Evolutionary conservation across 1,284 basidiomycete species (phyloP).

Genomic region (Xerocomus amazonicus): DNA sequence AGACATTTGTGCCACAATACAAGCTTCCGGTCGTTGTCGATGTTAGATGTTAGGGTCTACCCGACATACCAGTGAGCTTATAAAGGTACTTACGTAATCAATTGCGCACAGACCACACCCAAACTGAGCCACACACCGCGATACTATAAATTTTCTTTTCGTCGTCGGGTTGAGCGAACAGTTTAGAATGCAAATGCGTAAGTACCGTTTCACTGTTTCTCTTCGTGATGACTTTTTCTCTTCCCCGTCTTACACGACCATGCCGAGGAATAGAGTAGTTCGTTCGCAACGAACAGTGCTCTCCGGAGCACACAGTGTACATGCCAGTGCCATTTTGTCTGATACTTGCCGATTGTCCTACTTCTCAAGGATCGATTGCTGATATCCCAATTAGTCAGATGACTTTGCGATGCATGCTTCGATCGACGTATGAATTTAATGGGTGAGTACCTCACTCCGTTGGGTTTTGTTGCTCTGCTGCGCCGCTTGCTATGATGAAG

Average conservation of each 20-base stretch:
- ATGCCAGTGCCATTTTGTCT: slow-evolving; percentile 83
- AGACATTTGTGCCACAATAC: slow-evolving; percentile 19
- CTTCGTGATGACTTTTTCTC: slow-evolving; percentile 70
- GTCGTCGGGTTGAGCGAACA: background rate
- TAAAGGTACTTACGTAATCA: slow-evolving; percentile 27
- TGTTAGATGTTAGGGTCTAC: slow-evolving; percentile 20
- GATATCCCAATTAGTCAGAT: slow-evolving; percentile 8
- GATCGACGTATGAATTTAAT: background rate
- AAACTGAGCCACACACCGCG: slow-evolving; percentile 27
- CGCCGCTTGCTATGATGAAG: slow-evolving; percentile 51
- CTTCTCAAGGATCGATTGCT: slow-evolving; percentile 8
- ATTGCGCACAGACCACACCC: slow-evolving; percentile 30
- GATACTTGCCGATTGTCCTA: slow-evolving; percentile 33
- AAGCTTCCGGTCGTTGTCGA: slow-evolving; percentile 19
- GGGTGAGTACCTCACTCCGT: slow-evolving; percentile 28
- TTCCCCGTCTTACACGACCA: slow-evolving; percentile 81
- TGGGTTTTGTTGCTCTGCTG: slow-evolving; percentile 10
- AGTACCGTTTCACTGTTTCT: slow-evolving; percentile 14
- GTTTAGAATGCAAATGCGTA: slow-evolving; percentile 11
- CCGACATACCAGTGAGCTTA: slow-evolving; percentile 3
- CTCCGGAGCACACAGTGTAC: slow-evolving; percentile 63
- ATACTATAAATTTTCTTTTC: slow-evolving; percentile 29
- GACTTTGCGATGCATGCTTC: background rate
- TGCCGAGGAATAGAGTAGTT: slow-evolving; percentile 70
- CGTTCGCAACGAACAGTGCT: slow-evolving; percentile 69